These are phyloP conservation scores for Aspergillus aculeatus DNA, from an alignment of 2,329 filamentous ascomycete species.

Conservation along the genomic window DNA sequence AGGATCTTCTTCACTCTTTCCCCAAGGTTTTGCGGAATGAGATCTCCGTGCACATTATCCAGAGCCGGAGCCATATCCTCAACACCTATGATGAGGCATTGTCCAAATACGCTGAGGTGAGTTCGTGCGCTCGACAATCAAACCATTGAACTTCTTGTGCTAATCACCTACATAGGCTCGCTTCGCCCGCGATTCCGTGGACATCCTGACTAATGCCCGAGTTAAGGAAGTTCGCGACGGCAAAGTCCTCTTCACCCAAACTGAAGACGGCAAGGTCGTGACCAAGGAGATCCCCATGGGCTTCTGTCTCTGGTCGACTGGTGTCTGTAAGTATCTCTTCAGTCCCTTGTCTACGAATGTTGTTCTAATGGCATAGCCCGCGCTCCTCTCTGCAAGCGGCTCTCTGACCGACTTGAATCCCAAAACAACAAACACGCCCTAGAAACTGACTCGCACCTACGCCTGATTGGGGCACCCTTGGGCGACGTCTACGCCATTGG, in stretches of 20 bases:
- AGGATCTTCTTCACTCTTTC: constrained; percentile 81
- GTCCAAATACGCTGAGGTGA: constrained; percentile 80
- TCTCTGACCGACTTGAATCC: constrained; percentile 71
- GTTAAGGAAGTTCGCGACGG: constrained; percentile 85
- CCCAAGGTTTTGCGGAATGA: constrained; percentile 91
- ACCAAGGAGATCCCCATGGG: constrained; percentile 93
- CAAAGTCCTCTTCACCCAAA: constrained; percentile 85
- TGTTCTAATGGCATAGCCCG: constrained; percentile 54
- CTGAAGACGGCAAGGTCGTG: constrained; percentile 70
- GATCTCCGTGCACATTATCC: constrained; percentile 95
- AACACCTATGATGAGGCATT: constrained; percentile 98
- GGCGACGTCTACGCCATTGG: constrained; percentile 97
- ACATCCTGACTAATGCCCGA: constrained; percentile 87
- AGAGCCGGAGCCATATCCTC: constrained; percentile 89
- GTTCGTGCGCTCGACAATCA: constrained; percentile 3
- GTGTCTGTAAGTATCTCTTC: constrained; percentile 57
- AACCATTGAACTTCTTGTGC: background rate
- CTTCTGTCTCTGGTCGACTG: constrained; percentile 97
- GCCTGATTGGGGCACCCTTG: constrained; percentile 80
- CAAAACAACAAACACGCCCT: constrained; percentile 90
- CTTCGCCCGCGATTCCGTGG: constrained; percentile 86
- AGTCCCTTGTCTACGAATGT: background rate
- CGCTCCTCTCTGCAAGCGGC: constrained; percentile 71
- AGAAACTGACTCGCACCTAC: constrained; percentile 91
- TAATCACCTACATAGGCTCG: constrained; percentile 53